Evolutionary conservation across 192 early-diverging fungal species (phyloP), one percentile per base, ranked within the genome.

Genomic region (Spizellomyces punctatus): DNA sequence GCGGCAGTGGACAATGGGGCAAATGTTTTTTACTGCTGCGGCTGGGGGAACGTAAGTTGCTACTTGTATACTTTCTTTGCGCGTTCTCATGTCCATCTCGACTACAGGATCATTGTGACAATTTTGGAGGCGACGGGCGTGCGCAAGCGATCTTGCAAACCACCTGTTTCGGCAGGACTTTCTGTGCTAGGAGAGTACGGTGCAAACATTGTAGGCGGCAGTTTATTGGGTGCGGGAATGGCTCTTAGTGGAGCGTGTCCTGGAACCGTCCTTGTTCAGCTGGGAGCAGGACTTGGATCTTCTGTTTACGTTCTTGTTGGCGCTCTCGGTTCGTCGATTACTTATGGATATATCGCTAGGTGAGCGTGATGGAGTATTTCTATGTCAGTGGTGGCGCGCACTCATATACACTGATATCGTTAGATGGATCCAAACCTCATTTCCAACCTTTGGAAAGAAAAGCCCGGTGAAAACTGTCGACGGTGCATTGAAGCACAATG

Each of bases 1-100:
- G 63, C 64, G 43, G 0, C 14, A 73, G 42, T 72, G 72, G 17
- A 45, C 49, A 5, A 79, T 79, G 78, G 36, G 72, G 43, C 21
- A 75, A 42, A 78, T 79, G 66, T 79, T 79, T 47, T 17, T 79
- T 14, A 74, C 64, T 44, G 75, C 74, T 10, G 66, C 78, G 0
- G 59, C 68, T 21, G 60, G 49, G 16, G 77, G 77, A 48, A 62
- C 71, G 73, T 67, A 65, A 6, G 75, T 19, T 8, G 10, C 21
- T 54, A 46, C 27, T 69, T 0, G n/a, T 42, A 69, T 17, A 14
- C 8, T 36, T 36, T 10, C 59, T 36, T 36, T 36, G 27, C 27
- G 27, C 6, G 6, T 61, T 36, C 17, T 48, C 63, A 7, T 8
- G n/a, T 49, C 48, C 9, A 44, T 17, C 14, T 5, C 42, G 7